Base-by-base conservation (phyloP, 179 eudicot species). In the Gypsophila paniculata region DNA sequence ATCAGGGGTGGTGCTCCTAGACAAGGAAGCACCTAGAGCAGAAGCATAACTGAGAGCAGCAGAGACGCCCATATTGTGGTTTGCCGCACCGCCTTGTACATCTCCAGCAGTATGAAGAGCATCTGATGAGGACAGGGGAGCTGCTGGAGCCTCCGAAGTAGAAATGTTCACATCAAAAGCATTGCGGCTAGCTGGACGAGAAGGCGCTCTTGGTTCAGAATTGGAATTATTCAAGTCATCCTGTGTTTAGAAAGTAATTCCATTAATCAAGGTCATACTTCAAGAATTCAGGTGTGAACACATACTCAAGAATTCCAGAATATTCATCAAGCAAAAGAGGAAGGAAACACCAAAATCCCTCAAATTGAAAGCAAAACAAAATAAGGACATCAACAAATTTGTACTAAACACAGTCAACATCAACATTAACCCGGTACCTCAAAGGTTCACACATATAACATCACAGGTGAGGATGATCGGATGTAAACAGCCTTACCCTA, bases 1-100 rank as follows among this genome's bases (percentile, higher is more conserved):
- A 71, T 95, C 99, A 36, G 99, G 97, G 12, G 96, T 91, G 38
- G 88, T 87, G 86, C 95, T 92, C 79, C 99, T 84, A 53, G 97
- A 91, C 78, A 90, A 80, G 74, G 99, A 90, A 70, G 69, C 53
- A 65, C 99, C 97, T 77, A 92, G 68, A 75, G 85, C 97, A 75
- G 99, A 90, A 71, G 99, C 99, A 82, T 95, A 92, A 72, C 93
- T 78, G 53, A 87, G 85, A 49, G 99, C 86, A 44, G 80, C 79
- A 8, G 93, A 81, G 64, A 75, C 74, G 65, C 86, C 83, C 55
- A 26, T 59, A 65, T 80, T 85, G 39, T 86, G 85, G 59, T 73
- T 71, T 44, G 80, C 64, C 71, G 88, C 78, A 68, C 78, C 69
- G 77, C 79, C 82, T 65, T 81, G 90, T 26, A 66, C 64, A 72